A percentile compares a stretch with the other conserved stretches of the same genome.
Evolutionary conservation across 768 basidiomycete species (phyloP).

Genomic region (Cystobasidium tubakii): DNA sequence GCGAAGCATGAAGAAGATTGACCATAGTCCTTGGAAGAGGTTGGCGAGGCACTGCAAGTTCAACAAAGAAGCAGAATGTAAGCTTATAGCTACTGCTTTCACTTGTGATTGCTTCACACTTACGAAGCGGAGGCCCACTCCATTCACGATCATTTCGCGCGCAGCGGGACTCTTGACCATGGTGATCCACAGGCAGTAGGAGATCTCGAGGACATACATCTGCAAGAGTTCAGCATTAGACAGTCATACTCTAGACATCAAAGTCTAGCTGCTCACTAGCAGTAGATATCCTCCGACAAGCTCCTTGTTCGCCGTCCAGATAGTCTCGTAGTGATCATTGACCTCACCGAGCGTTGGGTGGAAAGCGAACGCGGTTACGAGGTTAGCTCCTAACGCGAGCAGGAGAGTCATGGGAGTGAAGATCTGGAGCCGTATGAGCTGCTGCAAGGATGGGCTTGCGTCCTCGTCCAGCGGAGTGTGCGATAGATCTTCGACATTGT

Average conservation of each 20-base stretch:
- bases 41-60: slow-evolving; percentile 29
- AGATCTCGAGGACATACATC: slow-evolving; percentile 64
- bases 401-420: slow-evolving; percentile 76
- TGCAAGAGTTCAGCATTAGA: slow-evolving; percentile 32
- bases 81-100: slow-evolving; percentile 3
- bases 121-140: slow-evolving; percentile 70
- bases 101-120: slow-evolving; percentile 55
- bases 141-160: slow-evolving; percentile 65
- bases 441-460: slow-evolving; percentile 16
- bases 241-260: background rate
- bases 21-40: slow-evolving; percentile 20
- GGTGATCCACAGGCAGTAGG: slow-evolving; percentile 74
- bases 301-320: slow-evolving; percentile 61
- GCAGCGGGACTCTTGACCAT: slow-evolving; percentile 68
- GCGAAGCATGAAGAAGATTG: slow-evolving; percentile 57
- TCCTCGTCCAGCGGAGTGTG: slow-evolving; percentile 22
- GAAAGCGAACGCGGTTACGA: slow-evolving; percentile 65
- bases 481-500: slow-evolving; percentile 9
- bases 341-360: slow-evolving; percentile 59
- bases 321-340: slow-evolving; percentile 55
- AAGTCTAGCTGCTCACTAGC: background rate
- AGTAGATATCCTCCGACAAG: slow-evolving; percentile 48
- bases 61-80: background rate
- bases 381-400: slow-evolving; percentile 66
- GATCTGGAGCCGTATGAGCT: slow-evolving; percentile 65